phyloP scores from a whole-genome alignment of 2,329 filamentous ascomycete species.

The Penicillium sp. region DNA sequence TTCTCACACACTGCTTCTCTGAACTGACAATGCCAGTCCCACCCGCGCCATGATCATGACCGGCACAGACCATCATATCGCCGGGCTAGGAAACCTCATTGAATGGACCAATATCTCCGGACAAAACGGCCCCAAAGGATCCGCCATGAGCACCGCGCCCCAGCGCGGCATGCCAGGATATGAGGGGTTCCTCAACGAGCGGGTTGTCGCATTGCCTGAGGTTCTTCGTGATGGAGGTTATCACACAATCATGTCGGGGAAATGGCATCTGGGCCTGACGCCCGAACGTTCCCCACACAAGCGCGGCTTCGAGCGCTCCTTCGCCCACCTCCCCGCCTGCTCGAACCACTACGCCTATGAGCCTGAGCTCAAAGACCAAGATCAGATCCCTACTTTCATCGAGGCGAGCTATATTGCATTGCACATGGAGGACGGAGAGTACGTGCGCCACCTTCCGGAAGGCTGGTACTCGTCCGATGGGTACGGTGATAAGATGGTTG shows the following conservation, averaged over 20 bases:
- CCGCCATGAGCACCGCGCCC: constrained; percentile 53
- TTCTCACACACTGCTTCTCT: background rate
- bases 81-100: constrained; percentile 59
- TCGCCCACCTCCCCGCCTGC: constrained; percentile 63
- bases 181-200: constrained; percentile 64
- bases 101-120: constrained; percentile 59
- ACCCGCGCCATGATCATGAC: constrained; percentile 68
- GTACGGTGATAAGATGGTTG: constrained; percentile 55
- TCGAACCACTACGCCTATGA: constrained; percentile 61
- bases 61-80: constrained; percentile 60
- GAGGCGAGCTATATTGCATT: constrained; percentile 46
- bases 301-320: constrained; percentile 60
- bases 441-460: constrained; percentile 50
- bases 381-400: constrained; percentile 45
- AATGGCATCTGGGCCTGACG: constrained; percentile 64
- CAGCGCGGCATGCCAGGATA: constrained; percentile 63
- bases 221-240: constrained; percentile 61
- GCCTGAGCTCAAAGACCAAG: constrained; percentile 43
- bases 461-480: constrained; percentile 57
- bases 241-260: constrained; percentile 62
- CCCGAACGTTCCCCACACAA: constrained; percentile 58
- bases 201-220: constrained; percentile 60
- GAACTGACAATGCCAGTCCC: constrained; percentile 39
- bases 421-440: constrained; percentile 49
- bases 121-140: constrained; percentile 55